phyloP scores from a whole-genome alignment of 2,329 filamentous ascomycete species.

The Fusarium irregulare region DNA sequence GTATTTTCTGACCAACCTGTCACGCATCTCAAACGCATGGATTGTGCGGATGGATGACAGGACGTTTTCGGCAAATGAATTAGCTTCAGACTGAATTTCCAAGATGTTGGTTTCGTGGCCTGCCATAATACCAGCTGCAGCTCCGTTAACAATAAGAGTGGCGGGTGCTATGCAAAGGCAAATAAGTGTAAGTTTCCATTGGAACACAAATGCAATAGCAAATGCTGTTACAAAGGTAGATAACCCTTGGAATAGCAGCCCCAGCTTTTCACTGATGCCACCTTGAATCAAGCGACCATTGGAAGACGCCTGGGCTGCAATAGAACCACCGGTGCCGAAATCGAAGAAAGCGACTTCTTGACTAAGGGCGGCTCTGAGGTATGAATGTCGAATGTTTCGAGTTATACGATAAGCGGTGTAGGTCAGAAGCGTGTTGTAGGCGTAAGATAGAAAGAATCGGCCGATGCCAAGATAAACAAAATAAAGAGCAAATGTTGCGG shows the following conservation, averaged over 20 bases:
- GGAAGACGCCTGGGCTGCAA: conserved; percentile 52
- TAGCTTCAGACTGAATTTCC: conserved; percentile 49
- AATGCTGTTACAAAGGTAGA: conserved; percentile 55
- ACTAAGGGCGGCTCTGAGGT: conserved; percentile 61
- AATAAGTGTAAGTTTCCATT: conserved; percentile 60
- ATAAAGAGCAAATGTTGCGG: conserved; percentile 53
- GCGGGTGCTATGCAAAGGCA: conserved; percentile 49
- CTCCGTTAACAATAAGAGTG: conserved; percentile 48
- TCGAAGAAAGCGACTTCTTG: conserved; percentile 65
- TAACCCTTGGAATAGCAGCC: conserved; percentile 53
- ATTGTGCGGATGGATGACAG: conserved; percentile 54
- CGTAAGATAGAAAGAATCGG: conserved; percentile 62
- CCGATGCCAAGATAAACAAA: conserved; percentile 69
- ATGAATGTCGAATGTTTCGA: conserved; percentile 60
- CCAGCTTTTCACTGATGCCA: conserved; percentile 56
- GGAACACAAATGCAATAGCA: conserved; percentile 53
- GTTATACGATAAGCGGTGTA: conserved; percentile 63
- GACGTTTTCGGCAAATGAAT: conserved; percentile 52
- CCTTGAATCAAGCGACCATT: conserved; percentile 56
- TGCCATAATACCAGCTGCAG: conserved; percentile 48
- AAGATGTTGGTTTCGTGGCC: conserved; percentile 48
- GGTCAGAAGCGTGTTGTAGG: conserved; percentile 57
- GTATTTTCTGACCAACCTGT: conserved; percentile 53
- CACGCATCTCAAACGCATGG: conserved; percentile 56
- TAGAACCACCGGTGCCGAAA: conserved; percentile 54